A percentile compares a stretch with the other conserved stretches of the same genome.
phyloP scores from a whole-genome alignment of 805 yeast species.

The Yarrowia phangngaensis region DNA sequence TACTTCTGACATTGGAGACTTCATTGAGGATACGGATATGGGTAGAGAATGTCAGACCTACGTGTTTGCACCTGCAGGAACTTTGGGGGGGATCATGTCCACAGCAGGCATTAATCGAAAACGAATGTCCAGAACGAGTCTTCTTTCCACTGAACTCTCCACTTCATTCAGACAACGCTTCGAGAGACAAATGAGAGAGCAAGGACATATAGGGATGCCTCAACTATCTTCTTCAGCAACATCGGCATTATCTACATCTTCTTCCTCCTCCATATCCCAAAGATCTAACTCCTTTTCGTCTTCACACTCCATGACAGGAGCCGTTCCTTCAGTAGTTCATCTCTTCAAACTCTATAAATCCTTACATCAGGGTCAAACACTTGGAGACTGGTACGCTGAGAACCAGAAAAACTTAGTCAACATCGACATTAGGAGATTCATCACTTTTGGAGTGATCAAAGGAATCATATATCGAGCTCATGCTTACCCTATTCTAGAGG shows the following conservation, averaged over 20 bases:
- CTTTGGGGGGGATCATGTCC: constrained; percentile 1
- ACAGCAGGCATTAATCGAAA: constrained; percentile 20
- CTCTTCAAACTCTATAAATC: constrained; percentile 73
- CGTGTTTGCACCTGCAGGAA: constrained; percentile 47
- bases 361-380: constrained; percentile 68
- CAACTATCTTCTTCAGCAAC: constrained; percentile 4
- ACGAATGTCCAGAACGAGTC: constrained; percentile 4
- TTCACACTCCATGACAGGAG: constrained; percentile 28
- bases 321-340: constrained; percentile 52
- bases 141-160: constrained; percentile 4
- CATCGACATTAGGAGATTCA: constrained; percentile 78
- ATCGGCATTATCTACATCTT: constrained; percentile 30
- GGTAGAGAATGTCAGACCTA: constrained; percentile 84
- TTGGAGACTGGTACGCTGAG: constrained; percentile 77
- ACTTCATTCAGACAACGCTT: constrained; percentile 21
- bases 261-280: constrained; percentile 32
- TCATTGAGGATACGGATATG: constrained; percentile 60
- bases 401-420: constrained; percentile 54
- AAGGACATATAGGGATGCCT: constrained; percentile 1
- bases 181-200: constrained; percentile 18
- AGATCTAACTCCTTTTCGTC: constrained; percentile 8
- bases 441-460: constrained; percentile 80
- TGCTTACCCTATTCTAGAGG: constrained; percentile 60
- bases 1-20: constrained; percentile 67
- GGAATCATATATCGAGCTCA: constrained; percentile 79